Evolutionary conservation across 495 filamentous ascomycete genomes (phyloP).

Genomic region (Hypoxylon trugodes): DNA sequence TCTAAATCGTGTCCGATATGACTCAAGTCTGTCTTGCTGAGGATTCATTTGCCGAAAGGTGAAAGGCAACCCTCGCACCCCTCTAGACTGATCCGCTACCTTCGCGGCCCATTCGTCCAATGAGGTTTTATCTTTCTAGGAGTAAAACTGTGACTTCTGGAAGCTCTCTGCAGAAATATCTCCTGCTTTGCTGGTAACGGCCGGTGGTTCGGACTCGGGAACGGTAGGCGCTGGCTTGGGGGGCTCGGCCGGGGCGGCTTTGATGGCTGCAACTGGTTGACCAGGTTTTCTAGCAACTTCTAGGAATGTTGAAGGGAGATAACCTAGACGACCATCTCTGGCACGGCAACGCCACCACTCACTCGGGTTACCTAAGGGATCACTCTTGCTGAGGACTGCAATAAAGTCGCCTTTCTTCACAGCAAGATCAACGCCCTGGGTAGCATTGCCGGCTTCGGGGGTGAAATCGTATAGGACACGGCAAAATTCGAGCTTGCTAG

Average conservation of each 20-base stretch:
- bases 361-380: conserved; percentile 88
- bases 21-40: background rate
- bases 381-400: conserved; percentile 89
- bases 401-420: conserved; percentile 97
- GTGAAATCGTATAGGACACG: conserved; percentile 93
- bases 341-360: conserved; percentile 98
- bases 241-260: conserved; percentile 65
- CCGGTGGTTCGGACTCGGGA: conserved; percentile 58
- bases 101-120: background rate
- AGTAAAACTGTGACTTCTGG: conserved; percentile 88
- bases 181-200: conserved; percentile 66
- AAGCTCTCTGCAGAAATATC: conserved; percentile 86
- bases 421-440: conserved; percentile 81
- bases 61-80: background rate
- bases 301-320: conserved; percentile 88
- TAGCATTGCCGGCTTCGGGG: conserved; percentile 69
- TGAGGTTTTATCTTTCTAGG: conserved; percentile 48
- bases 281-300: conserved; percentile 75
- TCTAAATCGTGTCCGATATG: too few relatives aligned
- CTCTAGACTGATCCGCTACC: background rate
- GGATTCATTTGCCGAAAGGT: background rate
- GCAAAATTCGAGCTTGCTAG: conserved; percentile 92
- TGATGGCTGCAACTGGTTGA: conserved; percentile 57
- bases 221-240: conserved; percentile 53
- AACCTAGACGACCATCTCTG: conserved; percentile 90